phyloP scores from a whole-genome alignment of 2,329 filamentous ascomycete species.

The Fusarium fracticaudum region DNA sequence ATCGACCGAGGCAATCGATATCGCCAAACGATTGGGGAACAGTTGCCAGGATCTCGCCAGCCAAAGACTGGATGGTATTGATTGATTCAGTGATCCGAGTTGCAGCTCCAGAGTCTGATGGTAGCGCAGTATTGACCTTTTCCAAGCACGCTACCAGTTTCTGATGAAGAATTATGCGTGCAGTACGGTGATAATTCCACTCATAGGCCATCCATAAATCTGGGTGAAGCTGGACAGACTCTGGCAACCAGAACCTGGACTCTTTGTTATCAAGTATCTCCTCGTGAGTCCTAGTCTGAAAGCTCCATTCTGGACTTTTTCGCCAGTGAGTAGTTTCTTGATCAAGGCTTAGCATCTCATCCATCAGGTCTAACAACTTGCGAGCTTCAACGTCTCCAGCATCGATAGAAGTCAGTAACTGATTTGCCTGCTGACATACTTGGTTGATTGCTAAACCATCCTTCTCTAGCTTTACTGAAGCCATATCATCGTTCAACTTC shows the following conservation, averaged over 20 bases:
- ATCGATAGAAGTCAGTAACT: constrained; percentile 34
- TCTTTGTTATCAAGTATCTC: constrained; percentile 22
- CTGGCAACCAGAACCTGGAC: constrained; percentile 24
- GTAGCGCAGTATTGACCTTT: not conserved
- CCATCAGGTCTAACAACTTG: constrained; percentile 39
- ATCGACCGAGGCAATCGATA: constrained; percentile 41
- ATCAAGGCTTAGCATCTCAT: constrained; percentile 46
- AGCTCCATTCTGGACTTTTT: constrained; percentile 47
- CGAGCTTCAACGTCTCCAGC: not conserved
- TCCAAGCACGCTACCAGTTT: constrained; percentile 47
- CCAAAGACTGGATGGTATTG: constrained; percentile 41
- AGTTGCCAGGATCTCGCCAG: constrained; percentile 48
- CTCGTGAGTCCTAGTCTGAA: constrained; percentile 34
- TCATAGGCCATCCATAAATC: constrained; percentile 55
- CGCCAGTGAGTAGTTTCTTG: constrained; percentile 45
- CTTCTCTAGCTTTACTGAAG: constrained; percentile 32
- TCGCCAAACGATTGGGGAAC: constrained; percentile 52
- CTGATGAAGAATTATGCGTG: constrained; percentile 49
- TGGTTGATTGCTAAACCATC: constrained; percentile 19
- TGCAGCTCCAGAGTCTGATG: not conserved
- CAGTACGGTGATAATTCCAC: constrained; percentile 53
- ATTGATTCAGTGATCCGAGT: not conserved
- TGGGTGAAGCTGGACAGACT: constrained; percentile 47
- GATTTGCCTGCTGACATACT: constrained; percentile 46
- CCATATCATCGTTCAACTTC: constrained; percentile 41